A percentile compares a stretch with the other conserved stretches of the same genome.
Evolutionary conservation across 306 rosid genomes (phyloP).

Genomic region (Quercus ilex): DNA sequence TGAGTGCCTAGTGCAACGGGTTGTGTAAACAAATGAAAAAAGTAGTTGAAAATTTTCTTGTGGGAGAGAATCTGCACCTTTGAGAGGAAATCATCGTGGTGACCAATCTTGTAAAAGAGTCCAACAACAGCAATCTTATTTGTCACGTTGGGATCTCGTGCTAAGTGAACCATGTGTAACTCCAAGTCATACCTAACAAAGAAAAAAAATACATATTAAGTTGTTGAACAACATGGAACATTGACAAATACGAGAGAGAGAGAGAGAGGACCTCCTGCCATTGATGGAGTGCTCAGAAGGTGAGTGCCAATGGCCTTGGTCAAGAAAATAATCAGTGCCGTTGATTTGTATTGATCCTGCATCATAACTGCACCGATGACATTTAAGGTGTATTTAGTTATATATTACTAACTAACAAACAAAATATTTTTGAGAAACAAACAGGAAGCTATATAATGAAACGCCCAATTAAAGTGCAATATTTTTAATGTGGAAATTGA

Average conservation of each 20-base stretch:
- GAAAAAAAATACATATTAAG: not conserved
- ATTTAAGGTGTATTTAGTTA: not conserved
- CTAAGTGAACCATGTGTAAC: constrained; percentile 67
- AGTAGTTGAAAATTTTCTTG: too few species aligned
- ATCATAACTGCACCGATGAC: constrained; percentile 38
- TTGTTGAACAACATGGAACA: not conserved
- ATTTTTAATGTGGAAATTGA: too few species aligned
- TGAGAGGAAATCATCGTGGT: constrained; percentile 40
- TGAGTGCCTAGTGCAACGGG: not conserved
- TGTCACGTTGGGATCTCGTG: constrained; percentile 15
- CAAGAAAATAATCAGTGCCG: constrained; percentile 51
- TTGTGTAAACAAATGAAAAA: not conserved
- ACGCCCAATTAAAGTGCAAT: too few species aligned
- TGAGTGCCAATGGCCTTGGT: constrained; percentile 74
- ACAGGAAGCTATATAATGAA: too few species aligned
- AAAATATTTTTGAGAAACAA: too few species aligned
- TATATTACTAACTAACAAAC: too few species aligned
- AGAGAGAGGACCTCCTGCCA: constrained; percentile 43
- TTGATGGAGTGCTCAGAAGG: constrained; percentile 79
- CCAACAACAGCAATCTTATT: constrained; percentile 49
- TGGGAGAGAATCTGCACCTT: constrained; percentile 28
- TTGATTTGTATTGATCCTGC: constrained; percentile 55
- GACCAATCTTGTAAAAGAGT: constrained; percentile 49
- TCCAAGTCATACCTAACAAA: constrained; percentile 65
- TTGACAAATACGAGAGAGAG: not conserved